These are phyloP conservation scores for Nemania serpens DNA, from an alignment of 2,329 filamentous ascomycete species.

Conservation along the genomic window DNA sequence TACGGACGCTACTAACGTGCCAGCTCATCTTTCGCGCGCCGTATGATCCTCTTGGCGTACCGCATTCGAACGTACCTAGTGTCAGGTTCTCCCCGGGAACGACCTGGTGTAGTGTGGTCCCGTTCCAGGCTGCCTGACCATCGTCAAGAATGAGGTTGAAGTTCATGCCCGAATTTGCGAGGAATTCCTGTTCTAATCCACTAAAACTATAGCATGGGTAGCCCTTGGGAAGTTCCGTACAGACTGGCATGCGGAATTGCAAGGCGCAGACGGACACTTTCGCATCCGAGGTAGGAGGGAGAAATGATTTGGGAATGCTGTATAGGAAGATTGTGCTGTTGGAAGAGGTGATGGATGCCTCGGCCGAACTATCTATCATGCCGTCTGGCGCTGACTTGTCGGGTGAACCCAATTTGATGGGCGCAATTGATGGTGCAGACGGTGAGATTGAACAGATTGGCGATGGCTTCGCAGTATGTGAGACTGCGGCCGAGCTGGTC, in stretches of 20 bases:
- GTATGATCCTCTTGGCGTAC: constrained; percentile 14
- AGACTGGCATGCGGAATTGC: constrained; percentile 42
- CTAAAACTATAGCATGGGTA: constrained; percentile 43
- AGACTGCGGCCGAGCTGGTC: constrained; percentile 4
- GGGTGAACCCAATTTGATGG: constrained; percentile 29
- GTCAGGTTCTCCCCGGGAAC: constrained; percentile 36
- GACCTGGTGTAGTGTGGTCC: constrained; percentile 37
- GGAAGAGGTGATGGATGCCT: constrained; percentile 31
- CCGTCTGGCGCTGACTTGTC: constrained; percentile 25
- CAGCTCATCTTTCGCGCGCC: constrained; percentile 34
- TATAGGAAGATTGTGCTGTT: constrained; percentile 37
- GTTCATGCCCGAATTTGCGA: constrained; percentile 38
- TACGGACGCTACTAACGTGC: constrained; percentile 36
- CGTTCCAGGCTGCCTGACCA: constrained; percentile 34
- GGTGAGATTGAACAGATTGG: constrained; percentile 30
- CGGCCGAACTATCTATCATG: constrained; percentile 26
- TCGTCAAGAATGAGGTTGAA: constrained; percentile 33
- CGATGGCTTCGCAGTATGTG: constrained; percentile 16
- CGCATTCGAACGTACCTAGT: constrained; percentile 40
- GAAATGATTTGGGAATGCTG: constrained; percentile 32
- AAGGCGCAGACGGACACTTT: constrained; percentile 35
- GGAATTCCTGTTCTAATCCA: constrained; percentile 39
- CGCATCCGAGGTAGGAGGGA: constrained; percentile 8
- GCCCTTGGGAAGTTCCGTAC: constrained; percentile 36
- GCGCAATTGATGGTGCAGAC: constrained; percentile 38